phyloP scores from a whole-genome alignment of 176 grass and related monocot genomes.

The Otatea glauca region DNA sequence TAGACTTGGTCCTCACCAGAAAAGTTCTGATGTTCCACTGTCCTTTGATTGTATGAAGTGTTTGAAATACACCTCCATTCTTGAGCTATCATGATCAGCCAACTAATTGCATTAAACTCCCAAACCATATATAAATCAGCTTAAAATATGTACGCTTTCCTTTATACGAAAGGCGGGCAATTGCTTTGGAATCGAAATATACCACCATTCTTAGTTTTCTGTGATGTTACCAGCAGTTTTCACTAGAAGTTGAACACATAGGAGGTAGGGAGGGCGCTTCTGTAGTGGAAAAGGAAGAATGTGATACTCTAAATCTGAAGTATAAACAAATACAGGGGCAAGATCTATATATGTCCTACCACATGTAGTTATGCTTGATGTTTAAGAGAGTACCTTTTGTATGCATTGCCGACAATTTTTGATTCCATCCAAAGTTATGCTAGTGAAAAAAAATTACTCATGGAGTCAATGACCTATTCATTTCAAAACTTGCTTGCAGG shows the following conservation, averaged over 20 bases:
- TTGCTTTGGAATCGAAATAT: background rate
- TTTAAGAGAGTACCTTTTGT: background rate
- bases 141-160: background rate
- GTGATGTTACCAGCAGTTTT: background rate
- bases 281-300: background rate
- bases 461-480: slow-evolving; percentile 8
- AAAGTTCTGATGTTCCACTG: background rate
- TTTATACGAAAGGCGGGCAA: background rate
- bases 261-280: background rate
- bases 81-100: background rate
- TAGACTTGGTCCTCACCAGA: background rate
- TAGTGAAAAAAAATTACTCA: background rate
- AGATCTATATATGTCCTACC: slow-evolving; percentile 16
- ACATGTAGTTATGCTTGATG: background rate
- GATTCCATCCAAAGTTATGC: background rate
- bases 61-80: slow-evolving; percentile 15
- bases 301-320: background rate
- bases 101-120: background rate
- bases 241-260: background rate
- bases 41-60: background rate
- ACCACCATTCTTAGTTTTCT: background rate
- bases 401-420: background rate
- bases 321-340: background rate
- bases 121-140: background rate
- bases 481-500: slow-evolving; percentile 50